These are phyloP conservation scores for Lolium rigidum DNA, from an alignment of 176 grass and related monocot genomes.

Conservation along the genomic window DNA sequence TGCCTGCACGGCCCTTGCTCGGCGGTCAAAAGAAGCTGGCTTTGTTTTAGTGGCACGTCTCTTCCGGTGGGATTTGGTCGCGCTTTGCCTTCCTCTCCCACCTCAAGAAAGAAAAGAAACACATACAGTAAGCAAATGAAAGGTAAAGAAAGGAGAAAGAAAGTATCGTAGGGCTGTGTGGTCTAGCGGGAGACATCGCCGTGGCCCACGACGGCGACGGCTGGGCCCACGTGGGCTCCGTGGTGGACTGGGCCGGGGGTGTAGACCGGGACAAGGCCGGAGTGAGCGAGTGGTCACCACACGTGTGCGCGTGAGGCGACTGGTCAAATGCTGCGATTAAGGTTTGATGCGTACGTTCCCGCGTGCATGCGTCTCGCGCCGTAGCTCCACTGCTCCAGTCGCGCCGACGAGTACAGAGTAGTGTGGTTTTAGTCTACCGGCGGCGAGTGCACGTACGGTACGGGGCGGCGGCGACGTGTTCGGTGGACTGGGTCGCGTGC, in stretches of 20 bases:
- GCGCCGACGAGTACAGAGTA: too few species aligned
- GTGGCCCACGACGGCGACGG: conserved; percentile 15
- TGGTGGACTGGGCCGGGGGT: not conserved
- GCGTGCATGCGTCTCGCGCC: not conserved
- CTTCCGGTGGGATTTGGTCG: conserved; percentile 42
- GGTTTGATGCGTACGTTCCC: not conserved
- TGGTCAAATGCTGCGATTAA: not conserved
- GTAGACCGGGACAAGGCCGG: not conserved
- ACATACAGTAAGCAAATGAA: not conserved
- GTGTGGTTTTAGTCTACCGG: too few species aligned
- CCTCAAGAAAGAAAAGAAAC: not conserved
- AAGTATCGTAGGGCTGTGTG: not conserved
- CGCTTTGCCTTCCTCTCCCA: not conserved
- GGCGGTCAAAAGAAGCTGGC: conserved; percentile 47
- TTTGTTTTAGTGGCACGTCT: conserved; percentile 42
- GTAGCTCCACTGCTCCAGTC: too few species aligned
- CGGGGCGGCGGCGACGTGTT: too few species aligned
- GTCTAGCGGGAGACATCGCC: conserved; percentile 3
- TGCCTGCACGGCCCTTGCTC: not conserved
- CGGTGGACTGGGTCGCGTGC: too few species aligned
- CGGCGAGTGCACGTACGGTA: too few species aligned
- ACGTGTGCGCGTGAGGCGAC: not conserved
- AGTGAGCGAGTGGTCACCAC: not conserved
- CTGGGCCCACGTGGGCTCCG: conserved; percentile 12
- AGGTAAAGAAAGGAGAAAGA: not conserved